Percentiles rank a stretch among this genome's conserved stretches.
phyloP scores from a whole-genome alignment of 1,284 basidiomycete species.

The Papiliotrema fonsecae region DNA sequence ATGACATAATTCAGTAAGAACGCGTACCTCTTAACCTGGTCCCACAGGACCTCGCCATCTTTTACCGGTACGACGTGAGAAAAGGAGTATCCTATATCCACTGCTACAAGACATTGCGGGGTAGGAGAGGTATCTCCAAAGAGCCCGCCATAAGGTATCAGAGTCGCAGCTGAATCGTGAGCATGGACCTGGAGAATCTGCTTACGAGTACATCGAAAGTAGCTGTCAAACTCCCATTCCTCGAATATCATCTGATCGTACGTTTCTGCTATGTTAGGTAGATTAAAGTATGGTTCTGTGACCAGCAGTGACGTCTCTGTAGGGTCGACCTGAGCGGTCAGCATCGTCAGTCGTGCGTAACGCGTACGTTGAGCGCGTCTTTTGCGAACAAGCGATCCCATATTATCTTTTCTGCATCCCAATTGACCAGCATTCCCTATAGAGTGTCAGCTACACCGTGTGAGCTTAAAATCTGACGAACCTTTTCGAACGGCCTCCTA shows the following conservation, averaged over 20 bases:
- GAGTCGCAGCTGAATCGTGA: conserved; percentile 61
- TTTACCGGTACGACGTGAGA: conserved; percentile 86
- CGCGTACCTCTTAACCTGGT: conserved; percentile 69
- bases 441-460: not conserved
- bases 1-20: not conserved
- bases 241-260: conserved; percentile 94
- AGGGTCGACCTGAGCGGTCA: conserved; percentile 76
- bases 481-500: conserved; percentile 79
- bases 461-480: conserved; percentile 42
- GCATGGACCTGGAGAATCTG: conserved; percentile 10
- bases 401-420: conserved; percentile 85
- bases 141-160: conserved; percentile 66
- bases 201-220: conserved; percentile 74
- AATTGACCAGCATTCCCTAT: conserved; percentile 83
- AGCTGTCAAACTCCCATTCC: conserved; percentile 86
- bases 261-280: conserved; percentile 81
- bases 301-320: conserved; percentile 68
- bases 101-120: conserved; percentile 74
- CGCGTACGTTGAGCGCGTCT: conserved; percentile 59
- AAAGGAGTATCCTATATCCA: conserved; percentile 89
- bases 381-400: conserved; percentile 81
- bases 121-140: conserved; percentile 53
- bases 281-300: conserved; percentile 89
- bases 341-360: conserved; percentile 1
- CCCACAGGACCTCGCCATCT: conserved; percentile 66